Conservation (phyloP, 176 grass and related monocot genomes). For the Secale cereale region DNA sequence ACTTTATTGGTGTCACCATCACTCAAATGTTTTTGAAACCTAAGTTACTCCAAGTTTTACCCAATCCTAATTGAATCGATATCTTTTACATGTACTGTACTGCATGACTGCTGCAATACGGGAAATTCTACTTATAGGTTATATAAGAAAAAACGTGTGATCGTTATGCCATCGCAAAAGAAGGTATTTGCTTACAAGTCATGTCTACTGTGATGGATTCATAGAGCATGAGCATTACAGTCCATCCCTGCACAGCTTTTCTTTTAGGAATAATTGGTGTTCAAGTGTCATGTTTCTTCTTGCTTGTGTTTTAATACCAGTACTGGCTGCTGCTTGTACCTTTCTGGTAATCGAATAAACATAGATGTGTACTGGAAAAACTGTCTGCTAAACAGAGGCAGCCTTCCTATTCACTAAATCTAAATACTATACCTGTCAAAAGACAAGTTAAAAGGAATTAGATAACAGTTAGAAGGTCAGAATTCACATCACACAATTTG, state of each 20-base stretch:
- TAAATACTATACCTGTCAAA: not conserved
- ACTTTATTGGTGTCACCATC: not conserved
- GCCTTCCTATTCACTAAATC: not conserved
- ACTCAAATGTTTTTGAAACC: not conserved
- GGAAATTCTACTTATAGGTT: not conserved
- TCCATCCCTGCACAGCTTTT: not conserved
- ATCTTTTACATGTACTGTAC: not conserved
- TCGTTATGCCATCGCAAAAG: not conserved
- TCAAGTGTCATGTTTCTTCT: conserved; percentile 11
- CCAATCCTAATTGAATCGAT: conserved; percentile 8
- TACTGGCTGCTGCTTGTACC: not conserved
- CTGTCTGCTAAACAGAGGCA: conserved; percentile 9
- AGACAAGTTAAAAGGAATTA: not conserved
- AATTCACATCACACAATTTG: not conserved
- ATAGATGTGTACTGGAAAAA: not conserved
- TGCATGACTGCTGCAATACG: not conserved
- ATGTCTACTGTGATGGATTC: not conserved
- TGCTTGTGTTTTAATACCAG: not conserved
- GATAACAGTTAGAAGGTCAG: not conserved
- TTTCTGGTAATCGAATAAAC: not conserved
- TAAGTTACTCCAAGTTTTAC: not conserved
- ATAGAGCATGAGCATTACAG: not conserved
- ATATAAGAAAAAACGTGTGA: not conserved
- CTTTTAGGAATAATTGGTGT: not conserved
- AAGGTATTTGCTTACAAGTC: not conserved